phyloP scores from a whole-genome alignment of 352 stramenopile genomes.

The Aphanomyces invadans region DNA sequence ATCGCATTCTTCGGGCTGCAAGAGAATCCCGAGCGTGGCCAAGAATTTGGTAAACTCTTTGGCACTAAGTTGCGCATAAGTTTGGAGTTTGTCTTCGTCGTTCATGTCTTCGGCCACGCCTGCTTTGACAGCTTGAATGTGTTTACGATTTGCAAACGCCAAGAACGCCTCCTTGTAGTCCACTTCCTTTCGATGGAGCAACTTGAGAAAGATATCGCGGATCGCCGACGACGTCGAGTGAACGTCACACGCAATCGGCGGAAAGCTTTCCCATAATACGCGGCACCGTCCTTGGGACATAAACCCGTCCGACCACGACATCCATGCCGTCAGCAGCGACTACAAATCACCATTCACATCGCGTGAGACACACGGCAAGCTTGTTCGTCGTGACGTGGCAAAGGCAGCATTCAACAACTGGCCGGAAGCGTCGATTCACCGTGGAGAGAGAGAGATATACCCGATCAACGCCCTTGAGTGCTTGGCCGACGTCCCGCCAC shows the following conservation, averaged over 20 bases:
- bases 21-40: slow-evolving; percentile 62
- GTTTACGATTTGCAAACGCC: slow-evolving; percentile 48
- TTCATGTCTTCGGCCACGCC: slow-evolving; percentile 51
- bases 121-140: slow-evolving; percentile 46
- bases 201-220: slow-evolving; percentile 86
- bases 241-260: slow-evolving; percentile 78
- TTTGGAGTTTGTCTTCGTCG: slow-evolving; percentile 52
- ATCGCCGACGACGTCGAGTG: slow-evolving; percentile 81
- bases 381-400: no score
- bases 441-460: neutral
- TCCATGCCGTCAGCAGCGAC: slow-evolving; percentile 72
- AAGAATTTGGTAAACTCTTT: slow-evolving; percentile 54
- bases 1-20: slow-evolving; percentile 70
- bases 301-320: slow-evolving; percentile 73
- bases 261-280: slow-evolving; percentile 82
- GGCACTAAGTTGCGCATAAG: slow-evolving; percentile 40
- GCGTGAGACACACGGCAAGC: no score
- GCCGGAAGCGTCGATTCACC: neutral
- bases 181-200: slow-evolving; percentile 78
- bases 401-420: no score
- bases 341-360: neutral
- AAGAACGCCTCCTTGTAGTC: slow-evolving; percentile 81
- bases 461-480: slow-evolving; percentile 83
- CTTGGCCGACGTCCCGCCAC: slow-evolving; percentile 78
- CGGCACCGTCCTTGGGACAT: slow-evolving; percentile 41